phyloP scores from a whole-genome alignment of 371 early-diverging fungal genomes.

The Rhizopus microsporus region DNA sequence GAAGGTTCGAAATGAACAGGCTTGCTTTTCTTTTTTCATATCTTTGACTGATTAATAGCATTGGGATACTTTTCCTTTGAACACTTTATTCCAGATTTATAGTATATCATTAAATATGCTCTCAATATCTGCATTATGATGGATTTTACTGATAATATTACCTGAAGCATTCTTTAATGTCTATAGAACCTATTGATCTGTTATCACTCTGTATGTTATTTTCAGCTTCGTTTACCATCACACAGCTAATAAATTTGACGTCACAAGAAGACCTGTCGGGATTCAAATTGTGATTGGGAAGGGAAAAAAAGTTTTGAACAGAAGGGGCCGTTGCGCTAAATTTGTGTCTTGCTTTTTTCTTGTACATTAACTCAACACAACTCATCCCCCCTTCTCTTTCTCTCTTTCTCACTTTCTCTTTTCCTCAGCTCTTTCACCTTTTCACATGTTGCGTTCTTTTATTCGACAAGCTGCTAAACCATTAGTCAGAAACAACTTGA shows the following conservation, averaged over 20 bases:
- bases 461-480: conserved; percentile 44
- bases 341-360: not conserved
- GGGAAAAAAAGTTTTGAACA: conserved; percentile 6
- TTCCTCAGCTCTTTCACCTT: conserved; percentile 22
- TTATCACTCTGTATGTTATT: no score
- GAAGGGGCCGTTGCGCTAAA: conserved; percentile 6
- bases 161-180: no score
- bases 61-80: no score
- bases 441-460: conserved; percentile 46
- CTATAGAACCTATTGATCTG: no score
- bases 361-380: conserved; percentile 4
- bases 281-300: not conserved
- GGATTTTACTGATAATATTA: no score
- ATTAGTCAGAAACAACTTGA: conserved; percentile 23
- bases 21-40: no score
- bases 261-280: not conserved
- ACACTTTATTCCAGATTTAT: no score
- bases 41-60: no score
- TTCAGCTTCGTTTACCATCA: no score
- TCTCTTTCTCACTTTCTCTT: conserved; percentile 10
- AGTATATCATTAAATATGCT: no score
- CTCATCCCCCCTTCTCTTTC: conserved; percentile 17
- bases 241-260: not conserved
- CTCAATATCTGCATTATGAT: no score
- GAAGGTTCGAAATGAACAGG: no score